Conservation (phyloP, 768 basidiomycete genomes). For the Pisolithus orientalis region DNA sequence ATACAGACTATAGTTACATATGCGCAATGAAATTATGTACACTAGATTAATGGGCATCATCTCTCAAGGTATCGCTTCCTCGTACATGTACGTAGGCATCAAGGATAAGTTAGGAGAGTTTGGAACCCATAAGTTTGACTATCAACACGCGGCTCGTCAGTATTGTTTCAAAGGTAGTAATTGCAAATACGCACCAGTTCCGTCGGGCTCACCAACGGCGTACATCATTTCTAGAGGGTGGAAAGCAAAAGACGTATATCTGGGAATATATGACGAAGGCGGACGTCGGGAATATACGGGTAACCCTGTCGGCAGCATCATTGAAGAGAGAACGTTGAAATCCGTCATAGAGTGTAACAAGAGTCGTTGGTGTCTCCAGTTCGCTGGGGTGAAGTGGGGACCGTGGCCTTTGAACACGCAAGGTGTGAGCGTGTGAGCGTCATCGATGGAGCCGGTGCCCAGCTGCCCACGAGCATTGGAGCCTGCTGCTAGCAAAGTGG, state of each 20-base stretch:
- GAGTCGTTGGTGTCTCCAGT: constrained; percentile 63
- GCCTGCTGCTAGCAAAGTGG: constrained; percentile 34
- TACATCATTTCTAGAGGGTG: constrained; percentile 86
- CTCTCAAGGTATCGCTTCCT: not conserved
- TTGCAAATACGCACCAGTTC: constrained; percentile 36
- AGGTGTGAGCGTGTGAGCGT: constrained; percentile 33
- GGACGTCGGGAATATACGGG: constrained; percentile 48
- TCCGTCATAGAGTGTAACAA: constrained; percentile 51
- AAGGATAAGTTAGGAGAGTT: constrained; percentile 30
- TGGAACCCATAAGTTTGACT: constrained; percentile 58
- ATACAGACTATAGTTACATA: no score
- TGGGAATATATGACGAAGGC: constrained; percentile 55
- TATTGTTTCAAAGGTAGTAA: constrained; percentile 5
- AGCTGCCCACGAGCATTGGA: constrained; percentile 48
- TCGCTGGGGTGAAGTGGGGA: constrained; percentile 38
- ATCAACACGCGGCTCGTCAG: not conserved
- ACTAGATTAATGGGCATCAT: not conserved
- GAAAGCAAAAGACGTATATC: constrained; percentile 63
- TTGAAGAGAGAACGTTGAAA: constrained; percentile 33
- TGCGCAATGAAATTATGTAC: no score
- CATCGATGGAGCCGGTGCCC: constrained; percentile 32
- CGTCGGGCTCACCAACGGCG: constrained; percentile 68
- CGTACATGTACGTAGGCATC: not conserved
- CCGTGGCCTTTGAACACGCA: constrained; percentile 27
- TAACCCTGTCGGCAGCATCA: constrained; percentile 50